Base-by-base conservation (phyloP, 176 grass and related monocot species). In the Bromus sterilis region DNA sequence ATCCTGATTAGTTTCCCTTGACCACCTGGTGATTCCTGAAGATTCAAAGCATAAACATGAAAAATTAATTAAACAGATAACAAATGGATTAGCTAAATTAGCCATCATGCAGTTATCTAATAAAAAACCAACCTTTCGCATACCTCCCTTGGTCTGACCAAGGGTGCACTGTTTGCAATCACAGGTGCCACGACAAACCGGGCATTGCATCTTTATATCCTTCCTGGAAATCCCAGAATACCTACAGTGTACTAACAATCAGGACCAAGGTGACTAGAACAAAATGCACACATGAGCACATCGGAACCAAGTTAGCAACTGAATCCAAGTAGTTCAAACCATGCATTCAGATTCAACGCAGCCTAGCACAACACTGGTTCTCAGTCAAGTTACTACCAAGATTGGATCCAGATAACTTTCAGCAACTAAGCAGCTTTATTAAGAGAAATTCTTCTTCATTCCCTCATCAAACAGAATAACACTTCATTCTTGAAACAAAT, bases 111-210 rank as follows among this genome's bases (percentile, higher is more conserved):
- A 58, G 15, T 68, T 23, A 75, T 56, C 31, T 23, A 87, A 32
- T 63, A 77, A 58, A 77, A 56, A 56, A 46, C 12, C 32, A 43
- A 94, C 93, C 93, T 89, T 92, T 37, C 6, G 40, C 35, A 35
- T 68, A 60, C 57, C 77, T 73, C 82, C 89, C 81, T 85, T 92
- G 15, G 66, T 82, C 53, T 61, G 26, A 83, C 66, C 51, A 77
- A 59, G 37, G 61, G 41, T 84, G 83, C 97, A 99, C 46, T 35
- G 78, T 67, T 87, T 82, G 86, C 93, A 99, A 83, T 87, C 59
- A 56, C 97, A 96, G 81, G 55, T 71, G 35, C 85, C 89, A 58
- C 93, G 77, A 69, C 97, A 99, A 80, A 90, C 93, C 55, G 97
- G 93, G 63, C 93, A 96, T 29, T 70, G 37, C 4, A 28, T 64